A percentile compares a stretch with the other conserved stretches of the same genome.
phyloP scores from a whole-genome alignment of 2,329 filamentous ascomycete genomes.

The Lachnellula cervina region DNA sequence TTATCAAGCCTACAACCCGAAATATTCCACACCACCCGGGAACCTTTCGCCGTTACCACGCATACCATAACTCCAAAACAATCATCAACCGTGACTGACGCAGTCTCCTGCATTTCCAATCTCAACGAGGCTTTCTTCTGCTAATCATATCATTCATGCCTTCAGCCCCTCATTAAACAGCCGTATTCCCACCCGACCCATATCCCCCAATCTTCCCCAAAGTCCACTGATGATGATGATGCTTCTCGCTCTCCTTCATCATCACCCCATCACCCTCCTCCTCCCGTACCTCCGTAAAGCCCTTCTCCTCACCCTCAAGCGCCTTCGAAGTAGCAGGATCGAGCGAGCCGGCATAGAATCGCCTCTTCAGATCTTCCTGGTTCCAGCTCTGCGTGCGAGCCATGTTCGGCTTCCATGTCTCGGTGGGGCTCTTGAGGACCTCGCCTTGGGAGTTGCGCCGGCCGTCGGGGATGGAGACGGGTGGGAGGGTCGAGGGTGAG shows the following conservation, averaged over 20 bases:
- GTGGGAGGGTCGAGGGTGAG: background rate
- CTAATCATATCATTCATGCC: background rate
- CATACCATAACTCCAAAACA: too few species aligned
- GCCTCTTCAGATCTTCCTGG: constrained; percentile 27
- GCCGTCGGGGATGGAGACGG: constrained; percentile 19
- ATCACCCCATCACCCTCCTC: background rate
- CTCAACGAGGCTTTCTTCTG: too few species aligned
- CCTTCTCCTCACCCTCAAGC: constrained; percentile 4
- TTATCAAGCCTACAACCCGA: too few species aligned
- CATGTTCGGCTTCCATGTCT: constrained; percentile 25
- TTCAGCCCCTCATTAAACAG: background rate
- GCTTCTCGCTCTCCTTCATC: background rate
- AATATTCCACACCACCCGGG: too few species aligned
- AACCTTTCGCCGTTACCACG: too few species aligned
- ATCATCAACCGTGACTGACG: too few species aligned
- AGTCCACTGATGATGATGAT: background rate
- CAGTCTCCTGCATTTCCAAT: too few species aligned
- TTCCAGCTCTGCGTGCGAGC: constrained; percentile 25
- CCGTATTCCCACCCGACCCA: background rate
- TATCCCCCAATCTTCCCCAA: background rate
- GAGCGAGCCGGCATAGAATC: constrained; percentile 11
- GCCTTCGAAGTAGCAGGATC: background rate
- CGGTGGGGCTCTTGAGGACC: constrained; percentile 14
- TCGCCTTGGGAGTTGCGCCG: constrained; percentile 24
- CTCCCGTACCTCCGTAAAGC: constrained; percentile 15